Conservation (phyloP, 257 asterid genomes). For the Lithospermum erythrorhizon region DNA sequence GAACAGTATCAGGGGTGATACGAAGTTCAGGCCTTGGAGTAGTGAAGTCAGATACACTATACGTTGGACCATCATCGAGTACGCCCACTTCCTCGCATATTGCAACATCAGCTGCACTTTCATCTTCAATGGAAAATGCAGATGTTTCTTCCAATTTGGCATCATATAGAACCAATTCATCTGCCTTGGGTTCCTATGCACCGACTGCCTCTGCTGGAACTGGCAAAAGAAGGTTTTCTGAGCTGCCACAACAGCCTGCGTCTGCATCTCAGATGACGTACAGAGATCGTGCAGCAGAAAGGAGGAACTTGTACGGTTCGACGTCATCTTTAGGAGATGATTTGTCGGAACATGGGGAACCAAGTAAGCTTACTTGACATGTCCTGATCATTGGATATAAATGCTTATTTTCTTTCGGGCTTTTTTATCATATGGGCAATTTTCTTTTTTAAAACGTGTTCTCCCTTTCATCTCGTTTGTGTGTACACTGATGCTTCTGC, state of each 20-base stretch:
- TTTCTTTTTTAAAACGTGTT: background rate
- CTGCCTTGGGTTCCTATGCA: slow-evolving; percentile 69
- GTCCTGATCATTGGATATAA: slow-evolving; percentile 11
- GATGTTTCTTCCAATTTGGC: slow-evolving; percentile 39
- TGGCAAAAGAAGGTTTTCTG: slow-evolving; percentile 91
- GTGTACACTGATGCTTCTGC: slow-evolving; percentile 2
- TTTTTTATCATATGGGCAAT: background rate
- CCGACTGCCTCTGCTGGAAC: slow-evolving; percentile 46
- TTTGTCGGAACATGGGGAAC: slow-evolving; percentile 49
- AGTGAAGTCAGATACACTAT: slow-evolving; percentile 67
- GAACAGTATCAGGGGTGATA: slow-evolving; percentile 72
- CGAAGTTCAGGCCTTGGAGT: slow-evolving; percentile 83
- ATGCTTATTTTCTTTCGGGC: background rate
- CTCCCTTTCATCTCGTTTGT: slow-evolving; percentile 7
- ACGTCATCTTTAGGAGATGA: slow-evolving; percentile 61
- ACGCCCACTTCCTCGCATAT: slow-evolving; percentile 25
- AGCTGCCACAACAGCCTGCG: slow-evolving; percentile 54
- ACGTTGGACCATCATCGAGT: slow-evolving; percentile 40
- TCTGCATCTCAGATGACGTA: slow-evolving; percentile 57
- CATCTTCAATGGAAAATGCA: slow-evolving; percentile 24
- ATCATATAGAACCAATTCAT: slow-evolving; percentile 76
- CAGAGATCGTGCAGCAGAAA: slow-evolving; percentile 96
- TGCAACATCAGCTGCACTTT: slow-evolving; percentile 26
- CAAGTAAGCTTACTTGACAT: slow-evolving; percentile 54
- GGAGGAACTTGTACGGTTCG: slow-evolving; percentile 92